Evolutionary conservation across 208 protist species (phyloP).

Genomic region (Crithidia thermophila): DNA sequence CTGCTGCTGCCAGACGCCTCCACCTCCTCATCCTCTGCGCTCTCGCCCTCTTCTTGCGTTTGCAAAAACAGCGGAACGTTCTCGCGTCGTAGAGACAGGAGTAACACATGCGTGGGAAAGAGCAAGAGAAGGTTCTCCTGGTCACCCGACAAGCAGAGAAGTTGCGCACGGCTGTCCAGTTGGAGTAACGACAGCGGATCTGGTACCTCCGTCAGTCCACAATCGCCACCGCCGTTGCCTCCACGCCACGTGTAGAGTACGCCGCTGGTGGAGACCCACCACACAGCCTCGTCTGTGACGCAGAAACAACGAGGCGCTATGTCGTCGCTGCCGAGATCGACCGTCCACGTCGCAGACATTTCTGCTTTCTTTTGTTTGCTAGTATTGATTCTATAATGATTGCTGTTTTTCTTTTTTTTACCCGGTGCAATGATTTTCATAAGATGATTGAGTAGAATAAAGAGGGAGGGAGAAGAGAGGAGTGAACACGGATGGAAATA

Average conservation of each 20-base stretch:
- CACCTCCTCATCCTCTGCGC: neutral
- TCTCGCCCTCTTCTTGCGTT: neutral
- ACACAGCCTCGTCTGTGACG: constrained; percentile 20
- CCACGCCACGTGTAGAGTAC: constrained; percentile 28
- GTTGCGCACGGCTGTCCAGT: constrained; percentile 16
- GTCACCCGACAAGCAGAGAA: constrained; percentile 10
- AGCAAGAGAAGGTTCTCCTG: neutral
- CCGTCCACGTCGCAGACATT: constrained; percentile 27
- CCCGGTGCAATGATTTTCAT: neutral
- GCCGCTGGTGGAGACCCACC: constrained; percentile 25
- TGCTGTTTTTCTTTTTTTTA: too few relatives aligned
- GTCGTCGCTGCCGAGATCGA: constrained; percentile 14
- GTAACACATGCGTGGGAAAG: neutral
- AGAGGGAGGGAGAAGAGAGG: too few relatives aligned
- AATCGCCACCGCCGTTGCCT: neutral
- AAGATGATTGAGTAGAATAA: too few relatives aligned
- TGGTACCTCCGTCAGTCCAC: neutral
- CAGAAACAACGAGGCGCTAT: constrained; percentile 23
- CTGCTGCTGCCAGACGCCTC: neutral
- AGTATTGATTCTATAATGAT: too few relatives aligned
- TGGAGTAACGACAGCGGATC: constrained; percentile 18
- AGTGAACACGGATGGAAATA: too few relatives aligned
- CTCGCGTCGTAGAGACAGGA: neutral
- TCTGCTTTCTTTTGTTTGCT: too few relatives aligned
- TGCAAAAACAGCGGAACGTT: constrained; percentile 12